phyloP scores from a whole-genome alignment of 2,329 filamentous ascomycete species.

The Diaporthe sp. region DNA sequence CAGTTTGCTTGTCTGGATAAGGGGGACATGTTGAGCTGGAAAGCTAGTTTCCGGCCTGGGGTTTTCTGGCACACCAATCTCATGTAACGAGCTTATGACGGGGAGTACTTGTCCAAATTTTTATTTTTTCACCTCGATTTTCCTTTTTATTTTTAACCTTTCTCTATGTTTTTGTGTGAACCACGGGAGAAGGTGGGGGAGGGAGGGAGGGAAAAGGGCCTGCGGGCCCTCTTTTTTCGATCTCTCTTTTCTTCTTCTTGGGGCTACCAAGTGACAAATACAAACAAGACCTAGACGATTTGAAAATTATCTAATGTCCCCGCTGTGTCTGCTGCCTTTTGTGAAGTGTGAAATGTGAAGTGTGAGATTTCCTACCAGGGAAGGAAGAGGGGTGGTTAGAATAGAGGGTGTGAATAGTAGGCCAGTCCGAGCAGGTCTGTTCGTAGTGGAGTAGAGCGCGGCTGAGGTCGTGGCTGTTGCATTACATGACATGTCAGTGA shows the following conservation, averaged over 20 bases:
- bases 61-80: constrained; percentile 1
- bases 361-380: not conserved
- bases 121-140: not conserved
- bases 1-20: constrained; percentile 26
- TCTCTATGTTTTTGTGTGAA: constrained; percentile 4
- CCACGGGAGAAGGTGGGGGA: not conserved
- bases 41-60: constrained; percentile 5
- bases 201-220: constrained; percentile 27
- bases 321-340: not conserved
- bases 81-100: constrained; percentile 35
- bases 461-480: not conserved
- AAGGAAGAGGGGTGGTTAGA: not conserved
- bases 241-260: constrained; percentile 30
- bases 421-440: not conserved
- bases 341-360: not conserved
- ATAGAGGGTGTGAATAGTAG: not conserved
- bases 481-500: not conserved
- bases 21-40: constrained; percentile 7
- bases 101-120: constrained; percentile 12
- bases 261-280: constrained; percentile 19
- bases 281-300: constrained; percentile 33
- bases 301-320: constrained; percentile 22
- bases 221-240: constrained; percentile 29
- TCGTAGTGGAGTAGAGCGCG: not conserved
- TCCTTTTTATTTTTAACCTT: not conserved